phyloP scores from a whole-genome alignment of 306 rosid species.

The Pterocarpus macrocarpus region DNA sequence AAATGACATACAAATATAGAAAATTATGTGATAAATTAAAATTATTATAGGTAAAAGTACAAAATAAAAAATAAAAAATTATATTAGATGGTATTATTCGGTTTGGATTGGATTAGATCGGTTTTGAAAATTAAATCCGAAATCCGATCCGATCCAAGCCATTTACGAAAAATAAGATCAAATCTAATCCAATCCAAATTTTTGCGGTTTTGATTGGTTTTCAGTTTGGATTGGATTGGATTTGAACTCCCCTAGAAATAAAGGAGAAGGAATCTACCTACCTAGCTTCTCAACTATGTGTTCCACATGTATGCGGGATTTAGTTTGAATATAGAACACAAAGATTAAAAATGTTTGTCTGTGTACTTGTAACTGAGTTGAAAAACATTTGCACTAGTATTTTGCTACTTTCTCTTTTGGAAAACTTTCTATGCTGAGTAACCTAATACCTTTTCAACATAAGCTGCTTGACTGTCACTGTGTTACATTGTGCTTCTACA shows the following conservation, averaged over 20 bases:
- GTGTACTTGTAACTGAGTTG: neutral
- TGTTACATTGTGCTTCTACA: neutral
- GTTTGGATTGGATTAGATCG: too few relatives aligned
- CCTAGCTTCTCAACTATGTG: neutral
- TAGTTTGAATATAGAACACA: neutral
- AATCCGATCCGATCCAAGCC: too few relatives aligned
- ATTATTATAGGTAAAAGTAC: too few relatives aligned
- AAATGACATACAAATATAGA: too few relatives aligned
- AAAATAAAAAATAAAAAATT: too few relatives aligned
- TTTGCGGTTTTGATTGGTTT: too few relatives aligned
- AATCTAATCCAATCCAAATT: too few relatives aligned
- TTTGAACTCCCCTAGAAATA: neutral
- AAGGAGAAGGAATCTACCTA: conserved; percentile 12
- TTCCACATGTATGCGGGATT: conserved; percentile 9
- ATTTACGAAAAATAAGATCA: too few relatives aligned
- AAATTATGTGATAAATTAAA: too few relatives aligned
- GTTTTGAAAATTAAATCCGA: too few relatives aligned
- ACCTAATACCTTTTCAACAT: conserved; percentile 44
- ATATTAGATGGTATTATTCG: too few relatives aligned
- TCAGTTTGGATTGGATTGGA: too few relatives aligned
- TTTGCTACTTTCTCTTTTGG: conserved; percentile 22
- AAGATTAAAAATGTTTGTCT: neutral
- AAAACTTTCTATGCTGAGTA: conserved; percentile 28
- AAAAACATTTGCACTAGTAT: neutral
- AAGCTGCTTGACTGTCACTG: conserved; percentile 36